Base-by-base conservation (phyloP, 176 grass and related monocot species). In the Pontederia crassipes region DNA sequence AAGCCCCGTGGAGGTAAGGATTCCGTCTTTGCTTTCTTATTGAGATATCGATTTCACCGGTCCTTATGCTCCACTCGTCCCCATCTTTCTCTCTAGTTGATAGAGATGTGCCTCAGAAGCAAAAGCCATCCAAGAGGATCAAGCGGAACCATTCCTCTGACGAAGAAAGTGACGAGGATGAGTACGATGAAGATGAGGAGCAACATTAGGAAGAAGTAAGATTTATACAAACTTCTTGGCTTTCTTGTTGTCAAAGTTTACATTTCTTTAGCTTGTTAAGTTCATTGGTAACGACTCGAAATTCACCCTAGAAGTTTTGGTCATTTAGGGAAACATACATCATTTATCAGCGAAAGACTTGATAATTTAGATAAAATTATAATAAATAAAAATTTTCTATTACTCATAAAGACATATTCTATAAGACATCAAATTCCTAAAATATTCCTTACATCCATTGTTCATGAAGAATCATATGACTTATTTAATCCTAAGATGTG, bases 161-260 rank as follows among this genome's bases (percentile, higher is more conserved):
- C 6, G 32, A 40, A 9, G 61, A 64, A 45, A 74, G 55, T 59
- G 69, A 70, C 46, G 73, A 86, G 27, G 77, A 76, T 3, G 73
- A 68, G 45, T 17, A 82, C 61, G 60, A 82, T 61, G 78, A 17
- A 13, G 73, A 62, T 1, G 57, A 69, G 8, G 29, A 46, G 4
- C 78, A 45, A 48, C 15, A 50, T 0, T 7, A 54, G 28, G 61
- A 64, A 26, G 46, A 64, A 64, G 61, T 64, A 64, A 64, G 61
- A 40, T 40, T 48, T 53, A n/a, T 32, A 14, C 13, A 28, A 52
- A 20, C 28, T 68, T 51, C 32, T n/a, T 49, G 18, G 14, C 8
- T 48, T n/a, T 12, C 45, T 15, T 56, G 9, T 13, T 28, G 14
- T 17, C 62, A 48, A 27, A 52, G 12, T 65, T 64, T 61, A 55